Percentiles rank a stretch among this genome's conserved stretches.
phyloP scores from a whole-genome alignment of 1,284 basidiomycete genomes.

The Malassezia yamatoensis region DNA sequence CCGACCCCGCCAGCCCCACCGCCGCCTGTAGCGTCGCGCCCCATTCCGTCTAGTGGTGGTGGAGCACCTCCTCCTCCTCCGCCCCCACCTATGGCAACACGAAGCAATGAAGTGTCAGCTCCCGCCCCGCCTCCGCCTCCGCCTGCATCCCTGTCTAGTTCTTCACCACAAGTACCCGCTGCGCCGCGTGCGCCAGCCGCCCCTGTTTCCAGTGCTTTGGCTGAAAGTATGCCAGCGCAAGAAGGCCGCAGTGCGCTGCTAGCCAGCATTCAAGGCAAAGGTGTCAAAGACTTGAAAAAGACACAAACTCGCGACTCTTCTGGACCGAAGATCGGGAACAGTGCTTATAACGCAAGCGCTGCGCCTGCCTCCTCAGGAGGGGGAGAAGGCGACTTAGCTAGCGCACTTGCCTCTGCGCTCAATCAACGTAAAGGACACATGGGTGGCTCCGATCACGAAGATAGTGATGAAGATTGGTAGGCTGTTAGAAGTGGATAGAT shows the following conservation, averaged over 20 bases:
- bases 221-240: not conserved
- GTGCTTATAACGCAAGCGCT: slow-evolving; percentile 11
- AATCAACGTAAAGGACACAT: slow-evolving; percentile 75
- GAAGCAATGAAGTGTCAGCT: not conserved
- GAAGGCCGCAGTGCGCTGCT: slow-evolving; percentile 55
- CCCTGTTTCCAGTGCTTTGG: slow-evolving; percentile 12
- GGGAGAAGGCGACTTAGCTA: slow-evolving; percentile 56
- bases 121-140: slow-evolving; percentile 12
- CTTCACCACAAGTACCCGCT: slow-evolving; percentile 48
- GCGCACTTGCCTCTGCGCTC: slow-evolving; percentile 60
- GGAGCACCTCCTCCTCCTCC: slow-evolving; percentile 12
- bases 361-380: slow-evolving; percentile 9
- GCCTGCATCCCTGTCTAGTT: slow-evolving; percentile 20
- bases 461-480: slow-evolving; percentile 52
- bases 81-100: not conserved
- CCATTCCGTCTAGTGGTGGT: not conserved
- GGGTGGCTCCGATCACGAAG: slow-evolving; percentile 79
- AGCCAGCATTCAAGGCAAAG: slow-evolving; percentile 61
- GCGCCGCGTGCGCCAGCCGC: slow-evolving; percentile 48
- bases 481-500: too few relatives aligned
- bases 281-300: slow-evolving; percentile 65
- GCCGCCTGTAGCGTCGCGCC: not conserved
- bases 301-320: slow-evolving; percentile 43
- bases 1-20: not conserved
- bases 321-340: slow-evolving; percentile 4